These are phyloP conservation scores for Aureobasidium namibiae DNA, from an alignment of 2,329 filamentous ascomycete genomes.

Conservation along the genomic window DNA sequence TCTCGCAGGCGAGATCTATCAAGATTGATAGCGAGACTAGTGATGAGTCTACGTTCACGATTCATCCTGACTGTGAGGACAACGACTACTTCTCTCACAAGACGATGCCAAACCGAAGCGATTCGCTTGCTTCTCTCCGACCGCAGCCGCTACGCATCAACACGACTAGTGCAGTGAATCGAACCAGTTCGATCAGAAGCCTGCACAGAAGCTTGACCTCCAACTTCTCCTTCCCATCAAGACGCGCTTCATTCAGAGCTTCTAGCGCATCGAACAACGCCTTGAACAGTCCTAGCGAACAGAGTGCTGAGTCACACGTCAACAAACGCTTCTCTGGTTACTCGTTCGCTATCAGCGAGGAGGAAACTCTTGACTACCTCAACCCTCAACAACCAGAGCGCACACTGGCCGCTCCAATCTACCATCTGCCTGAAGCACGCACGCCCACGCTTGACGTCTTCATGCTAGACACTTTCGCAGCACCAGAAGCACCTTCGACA, in stretches of 20 bases:
- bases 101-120: not conserved
- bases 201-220: conserved; percentile 4
- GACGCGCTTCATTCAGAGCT: conserved; percentile 6
- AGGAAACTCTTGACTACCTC: conserved; percentile 10
- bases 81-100: conserved; percentile 27
- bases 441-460: conserved; percentile 14
- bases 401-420: not conserved
- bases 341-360: not conserved
- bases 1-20: not conserved
- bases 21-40: not conserved
- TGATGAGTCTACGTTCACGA: conserved; percentile 16
- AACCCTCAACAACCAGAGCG: not conserved
- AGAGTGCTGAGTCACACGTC: not conserved
- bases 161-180: conserved; percentile 6
- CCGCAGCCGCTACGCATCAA: conserved; percentile 15
- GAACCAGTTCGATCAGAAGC: conserved; percentile 10
- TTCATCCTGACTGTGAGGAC: conserved; percentile 40
- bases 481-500: not conserved
- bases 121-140: conserved; percentile 6
- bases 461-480: not conserved
- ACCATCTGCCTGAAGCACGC: conserved; percentile 1
- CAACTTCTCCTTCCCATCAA: conserved; percentile 10
- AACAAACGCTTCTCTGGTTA: not conserved
- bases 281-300: not conserved
- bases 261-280: not conserved